Conservation (phyloP, 331 rosid genomes). For the Saraca asoca region DNA sequence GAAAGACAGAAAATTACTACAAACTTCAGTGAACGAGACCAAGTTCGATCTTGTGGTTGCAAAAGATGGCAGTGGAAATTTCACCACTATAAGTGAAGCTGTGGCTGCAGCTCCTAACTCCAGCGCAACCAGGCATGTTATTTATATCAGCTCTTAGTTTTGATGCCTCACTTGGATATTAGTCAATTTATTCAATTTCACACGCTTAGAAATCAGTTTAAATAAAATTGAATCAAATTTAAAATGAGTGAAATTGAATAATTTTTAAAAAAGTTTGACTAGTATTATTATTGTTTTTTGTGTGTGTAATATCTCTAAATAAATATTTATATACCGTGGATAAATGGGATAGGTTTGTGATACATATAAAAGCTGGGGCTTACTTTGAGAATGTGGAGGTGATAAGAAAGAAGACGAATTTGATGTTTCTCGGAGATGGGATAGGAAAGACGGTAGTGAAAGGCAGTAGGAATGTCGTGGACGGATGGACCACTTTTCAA, state of each 20-base stretch:
- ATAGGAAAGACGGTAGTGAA: constrained; percentile 74
- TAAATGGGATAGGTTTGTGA: constrained; percentile 56
- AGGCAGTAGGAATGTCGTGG: constrained; percentile 71
- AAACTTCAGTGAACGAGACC: constrained; percentile 45
- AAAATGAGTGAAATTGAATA: no score
- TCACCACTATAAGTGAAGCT: constrained; percentile 64
- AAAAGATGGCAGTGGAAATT: constrained; percentile 80
- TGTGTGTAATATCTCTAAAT: no score
- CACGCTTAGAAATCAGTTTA: no score
- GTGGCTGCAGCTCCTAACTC: constrained; percentile 81
- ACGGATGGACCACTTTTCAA: constrained; percentile 88
- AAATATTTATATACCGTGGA: no score
- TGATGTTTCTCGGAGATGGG: constrained; percentile 89
- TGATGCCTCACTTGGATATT: no score
- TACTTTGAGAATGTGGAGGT: constrained; percentile 88
- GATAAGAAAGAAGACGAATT: constrained; percentile 58
- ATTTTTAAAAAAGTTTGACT: no score
- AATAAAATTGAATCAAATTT: no score
- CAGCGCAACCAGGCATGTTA: constrained; percentile 60
- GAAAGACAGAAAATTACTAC: constrained; percentile 59
- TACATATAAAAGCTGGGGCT: constrained; percentile 68
- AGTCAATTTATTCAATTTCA: no score
- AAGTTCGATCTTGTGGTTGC: constrained; percentile 69
- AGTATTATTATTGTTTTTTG: no score
- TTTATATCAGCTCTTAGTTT: neutral